Conservation (phyloP, 257 asterid species). For the Ophiorrhiza pumila region DNA sequence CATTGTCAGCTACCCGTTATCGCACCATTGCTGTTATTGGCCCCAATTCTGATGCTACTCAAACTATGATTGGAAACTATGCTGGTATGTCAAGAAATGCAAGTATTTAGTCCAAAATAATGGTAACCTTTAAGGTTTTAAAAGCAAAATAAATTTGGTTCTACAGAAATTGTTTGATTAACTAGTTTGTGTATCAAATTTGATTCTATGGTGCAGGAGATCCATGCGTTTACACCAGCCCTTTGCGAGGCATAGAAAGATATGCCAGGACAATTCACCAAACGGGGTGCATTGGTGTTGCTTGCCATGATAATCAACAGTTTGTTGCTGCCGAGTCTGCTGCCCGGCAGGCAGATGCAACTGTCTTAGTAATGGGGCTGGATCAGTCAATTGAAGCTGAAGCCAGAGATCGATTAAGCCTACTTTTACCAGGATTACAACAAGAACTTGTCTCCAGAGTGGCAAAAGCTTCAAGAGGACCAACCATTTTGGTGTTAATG, state of each 20-base stretch:
- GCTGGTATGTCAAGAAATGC: constrained; percentile 48
- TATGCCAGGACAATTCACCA: constrained; percentile 62
- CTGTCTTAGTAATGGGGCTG: constrained; percentile 70
- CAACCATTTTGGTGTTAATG: constrained; percentile 63
- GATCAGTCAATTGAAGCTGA: constrained; percentile 73
- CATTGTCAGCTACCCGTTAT: constrained; percentile 47
- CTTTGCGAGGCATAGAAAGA: constrained; percentile 71
- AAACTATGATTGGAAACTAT: constrained; percentile 87
- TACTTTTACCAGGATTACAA: constrained; percentile 78
- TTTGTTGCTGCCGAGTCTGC: constrained; percentile 69
- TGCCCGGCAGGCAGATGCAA: constrained; percentile 68
- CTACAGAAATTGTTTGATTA: neutral
- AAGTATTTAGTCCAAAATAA: neutral
- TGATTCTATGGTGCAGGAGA: constrained; percentile 31
- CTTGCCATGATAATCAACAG: constrained; percentile 37
- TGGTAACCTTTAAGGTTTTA: neutral
- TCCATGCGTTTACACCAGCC: constrained; percentile 67
- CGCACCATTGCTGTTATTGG: constrained; percentile 74
- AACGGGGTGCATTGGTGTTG: constrained; percentile 47
- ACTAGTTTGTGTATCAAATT: neutral
- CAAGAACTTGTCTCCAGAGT: constrained; percentile 81
- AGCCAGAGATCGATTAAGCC: constrained; percentile 53
- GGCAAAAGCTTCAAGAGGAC: constrained; percentile 78
- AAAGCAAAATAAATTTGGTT: neutral
- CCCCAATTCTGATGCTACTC: constrained; percentile 77